These are phyloP conservation scores for Leishmania arabica DNA, from an alignment of 208 protist genomes.

Conservation along the genomic window DNA sequence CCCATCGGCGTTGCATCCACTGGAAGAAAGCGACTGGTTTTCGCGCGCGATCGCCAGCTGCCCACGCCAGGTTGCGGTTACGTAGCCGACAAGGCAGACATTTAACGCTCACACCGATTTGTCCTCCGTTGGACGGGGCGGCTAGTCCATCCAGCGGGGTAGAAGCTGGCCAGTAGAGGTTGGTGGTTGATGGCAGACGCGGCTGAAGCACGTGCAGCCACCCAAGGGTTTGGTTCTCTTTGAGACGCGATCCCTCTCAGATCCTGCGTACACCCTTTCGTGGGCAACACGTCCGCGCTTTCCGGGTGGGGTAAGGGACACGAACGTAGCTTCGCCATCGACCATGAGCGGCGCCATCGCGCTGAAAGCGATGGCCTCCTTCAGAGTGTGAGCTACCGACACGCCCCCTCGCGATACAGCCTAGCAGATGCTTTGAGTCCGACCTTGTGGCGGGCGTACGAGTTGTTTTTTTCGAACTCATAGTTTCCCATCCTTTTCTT, in stretches of 20 bases:
- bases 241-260: not conserved
- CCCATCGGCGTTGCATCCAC: no score
- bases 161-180: not conserved
- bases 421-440: not conserved
- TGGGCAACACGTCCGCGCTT: not conserved
- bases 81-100: not conserved
- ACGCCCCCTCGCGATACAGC: not conserved
- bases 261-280: not conserved
- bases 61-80: not conserved
- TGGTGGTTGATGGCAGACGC: not conserved
- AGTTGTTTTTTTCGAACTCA: not conserved
- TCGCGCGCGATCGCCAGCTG: not conserved
- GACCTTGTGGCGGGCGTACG: not conserved
- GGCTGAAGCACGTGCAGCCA: not conserved
- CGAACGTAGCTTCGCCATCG: not conserved
- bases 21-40: no score
- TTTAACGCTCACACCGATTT: not conserved
- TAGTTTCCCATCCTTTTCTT: not conserved
- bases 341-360: not conserved
- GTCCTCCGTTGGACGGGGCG: not conserved
- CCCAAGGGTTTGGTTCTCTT: not conserved
- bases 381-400: not conserved
- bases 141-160: not conserved
- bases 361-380: not conserved
- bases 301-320: not conserved